These are phyloP conservation scores for Diplodia corticola DNA, from an alignment of 2,329 filamentous ascomycete species.

Conservation along the genomic window DNA sequence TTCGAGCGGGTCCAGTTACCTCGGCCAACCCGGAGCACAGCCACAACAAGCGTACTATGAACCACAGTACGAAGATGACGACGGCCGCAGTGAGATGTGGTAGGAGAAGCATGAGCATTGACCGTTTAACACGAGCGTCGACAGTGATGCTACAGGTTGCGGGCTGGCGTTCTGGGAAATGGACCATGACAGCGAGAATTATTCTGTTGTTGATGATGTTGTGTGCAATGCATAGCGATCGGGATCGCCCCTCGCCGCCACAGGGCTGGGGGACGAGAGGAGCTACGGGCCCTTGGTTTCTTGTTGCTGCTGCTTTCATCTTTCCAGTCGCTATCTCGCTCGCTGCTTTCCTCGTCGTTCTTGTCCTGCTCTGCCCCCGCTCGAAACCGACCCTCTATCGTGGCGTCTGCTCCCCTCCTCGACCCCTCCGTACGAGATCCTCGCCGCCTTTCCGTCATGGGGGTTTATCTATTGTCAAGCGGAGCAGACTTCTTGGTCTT, in stretches of 20 bases:
- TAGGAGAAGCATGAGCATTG: conserved; percentile 24
- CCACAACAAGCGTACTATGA: conserved; percentile 30
- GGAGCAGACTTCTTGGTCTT: not conserved
- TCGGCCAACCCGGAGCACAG: conserved; percentile 30
- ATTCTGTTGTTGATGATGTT: conserved; percentile 2
- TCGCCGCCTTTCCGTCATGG: not conserved
- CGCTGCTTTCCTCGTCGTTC: not conserved
- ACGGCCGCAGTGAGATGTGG: conserved; percentile 43
- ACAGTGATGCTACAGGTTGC: not conserved
- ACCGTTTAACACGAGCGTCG: not conserved
- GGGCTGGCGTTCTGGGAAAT: not conserved
- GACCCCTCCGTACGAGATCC: not conserved
- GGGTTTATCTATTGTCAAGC: not conserved
- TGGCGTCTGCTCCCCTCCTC: not conserved
- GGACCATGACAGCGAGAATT: not conserved
- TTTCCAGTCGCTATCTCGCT: not conserved
- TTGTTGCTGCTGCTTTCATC: conserved; percentile 4
- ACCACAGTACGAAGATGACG: conserved; percentile 27
- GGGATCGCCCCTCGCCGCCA: not conserved
- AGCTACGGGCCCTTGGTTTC: not conserved
- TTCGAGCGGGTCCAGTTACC: conserved; percentile 38
- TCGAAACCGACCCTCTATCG: not conserved
- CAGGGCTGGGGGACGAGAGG: not conserved
- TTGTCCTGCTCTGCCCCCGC: not conserved
- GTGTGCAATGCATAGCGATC: conserved; percentile 22